A percentile compares a stretch with the other conserved stretches of the same genome.
These are phyloP conservation scores for Poa annua DNA, from an alignment of 176 grass and related monocot species.

Conservation along the genomic window DNA sequence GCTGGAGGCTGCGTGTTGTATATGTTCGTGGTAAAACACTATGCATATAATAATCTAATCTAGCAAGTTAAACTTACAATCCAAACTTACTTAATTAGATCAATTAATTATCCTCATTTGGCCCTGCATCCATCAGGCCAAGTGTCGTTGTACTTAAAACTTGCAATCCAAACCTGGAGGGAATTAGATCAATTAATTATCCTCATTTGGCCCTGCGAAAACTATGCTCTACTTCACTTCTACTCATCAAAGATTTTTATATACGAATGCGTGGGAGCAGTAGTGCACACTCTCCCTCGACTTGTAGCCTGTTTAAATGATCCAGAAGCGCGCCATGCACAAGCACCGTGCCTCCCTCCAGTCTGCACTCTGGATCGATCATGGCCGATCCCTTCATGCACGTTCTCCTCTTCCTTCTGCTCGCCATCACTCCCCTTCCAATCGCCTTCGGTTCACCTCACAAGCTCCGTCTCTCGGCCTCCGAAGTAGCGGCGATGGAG, in stretches of 20 bases:
- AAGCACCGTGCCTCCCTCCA: background rate
- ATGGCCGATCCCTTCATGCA: slow-evolving; percentile 42
- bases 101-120: slow-evolving; percentile 7
- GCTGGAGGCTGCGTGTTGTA: too few relatives aligned
- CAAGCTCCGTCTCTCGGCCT: slow-evolving; percentile 56
- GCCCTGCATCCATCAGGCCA: background rate
- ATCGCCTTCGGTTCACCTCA: slow-evolving; percentile 22
- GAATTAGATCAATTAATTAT: slow-evolving; percentile 27
- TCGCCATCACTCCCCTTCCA: slow-evolving; percentile 1
- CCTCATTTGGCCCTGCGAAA: slow-evolving; percentile 19
- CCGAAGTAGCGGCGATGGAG: slow-evolving; percentile 33
- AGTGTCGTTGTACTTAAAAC: slow-evolving; percentile 28
- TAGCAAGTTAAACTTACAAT: slow-evolving; percentile 44
- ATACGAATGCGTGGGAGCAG: background rate
- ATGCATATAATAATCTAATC: background rate
- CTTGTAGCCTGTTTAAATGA: slow-evolving; percentile 30
- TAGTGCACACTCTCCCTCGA: background rate
- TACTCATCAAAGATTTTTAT: slow-evolving; percentile 37
- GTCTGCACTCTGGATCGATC: background rate
- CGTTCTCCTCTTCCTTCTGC: slow-evolving; percentile 29
- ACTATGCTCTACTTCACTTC: slow-evolving; percentile 38
- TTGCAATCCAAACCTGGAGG: slow-evolving; percentile 40
- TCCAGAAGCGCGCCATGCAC: slow-evolving; percentile 44
- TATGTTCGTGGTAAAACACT: too few relatives aligned
- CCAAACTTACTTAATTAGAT: slow-evolving; percentile 29